A percentile compares a stretch with the other conserved stretches of the same genome.
phyloP scores from a whole-genome alignment of 768 basidiomycete genomes.

The Russula compacta region DNA sequence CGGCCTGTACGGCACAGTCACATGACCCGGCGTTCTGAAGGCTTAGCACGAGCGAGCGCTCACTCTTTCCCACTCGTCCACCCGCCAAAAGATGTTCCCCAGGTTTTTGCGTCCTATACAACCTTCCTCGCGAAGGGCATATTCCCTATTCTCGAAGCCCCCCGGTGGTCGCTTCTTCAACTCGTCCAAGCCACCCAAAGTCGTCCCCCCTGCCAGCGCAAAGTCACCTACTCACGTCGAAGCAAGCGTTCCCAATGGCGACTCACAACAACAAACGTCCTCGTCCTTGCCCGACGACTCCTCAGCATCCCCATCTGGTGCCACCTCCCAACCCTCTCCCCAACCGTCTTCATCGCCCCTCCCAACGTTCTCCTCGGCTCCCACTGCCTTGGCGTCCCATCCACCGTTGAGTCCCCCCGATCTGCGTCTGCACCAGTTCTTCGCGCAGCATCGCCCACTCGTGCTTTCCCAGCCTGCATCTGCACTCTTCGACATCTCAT shows the following conservation, averaged over 20 bases:
- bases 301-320: not conserved
- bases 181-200: constrained; percentile 57
- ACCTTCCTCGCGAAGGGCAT: constrained; percentile 40
- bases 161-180: constrained; percentile 71
- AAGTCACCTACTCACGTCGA: constrained; percentile 33
- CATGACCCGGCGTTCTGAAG: too few relatives aligned
- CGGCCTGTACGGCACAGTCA: too few relatives aligned
- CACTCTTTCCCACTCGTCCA: too few relatives aligned
- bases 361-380: not conserved
- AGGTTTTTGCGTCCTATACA: constrained; percentile 14
- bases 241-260: constrained; percentile 29
- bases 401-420: constrained; percentile 55
- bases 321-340: not conserved
- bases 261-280: constrained; percentile 5
- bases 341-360: not conserved
- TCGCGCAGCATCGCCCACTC: constrained; percentile 71
- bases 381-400: constrained; percentile 31
- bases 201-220: constrained; percentile 26
- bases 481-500: constrained; percentile 37
- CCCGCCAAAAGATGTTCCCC: constrained; percentile 8
- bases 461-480: constrained; percentile 54
- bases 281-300: constrained; percentile 8
- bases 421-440: constrained; percentile 77
- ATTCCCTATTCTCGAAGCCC: constrained; percentile 71
- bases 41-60: too few relatives aligned